Evolutionary conservation across 1,284 basidiomycete species (phyloP).

Genomic region (Naganishia sp.): DNA sequence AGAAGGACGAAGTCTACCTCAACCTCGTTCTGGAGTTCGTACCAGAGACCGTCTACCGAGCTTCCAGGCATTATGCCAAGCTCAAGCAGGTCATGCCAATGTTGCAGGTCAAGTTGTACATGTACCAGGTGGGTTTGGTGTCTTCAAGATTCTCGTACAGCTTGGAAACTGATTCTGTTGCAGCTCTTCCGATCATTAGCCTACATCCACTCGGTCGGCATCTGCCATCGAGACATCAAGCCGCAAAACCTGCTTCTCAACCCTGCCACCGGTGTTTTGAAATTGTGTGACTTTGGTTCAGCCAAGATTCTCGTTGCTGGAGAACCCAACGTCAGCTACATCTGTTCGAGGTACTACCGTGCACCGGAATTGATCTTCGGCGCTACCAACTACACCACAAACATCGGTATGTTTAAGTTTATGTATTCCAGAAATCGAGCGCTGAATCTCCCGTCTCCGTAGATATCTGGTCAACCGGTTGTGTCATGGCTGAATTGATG

Average conservation of each 20-base stretch:
- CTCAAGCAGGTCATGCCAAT: slow-evolving; percentile 99
- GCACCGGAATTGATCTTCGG: slow-evolving; percentile 99
- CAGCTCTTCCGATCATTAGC: slow-evolving; percentile 93
- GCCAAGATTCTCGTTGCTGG: slow-evolving; percentile 97
- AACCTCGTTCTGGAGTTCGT: slow-evolving; percentile 99
- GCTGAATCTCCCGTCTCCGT: slow-evolving; percentile 18
- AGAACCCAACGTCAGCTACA: slow-evolving; percentile 99
- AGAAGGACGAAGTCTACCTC: slow-evolving; percentile 99
- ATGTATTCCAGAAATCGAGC: neutral
- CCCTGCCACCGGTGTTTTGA: slow-evolving; percentile 92
- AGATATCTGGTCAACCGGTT: slow-evolving; percentile 99
- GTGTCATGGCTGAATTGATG: slow-evolving; percentile 99
- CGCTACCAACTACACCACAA: slow-evolving; percentile 99
- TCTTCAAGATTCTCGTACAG: no score
- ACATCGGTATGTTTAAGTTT: slow-evolving; percentile 71
- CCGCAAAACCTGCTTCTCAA: slow-evolving; percentile 98
- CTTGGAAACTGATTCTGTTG: no score
- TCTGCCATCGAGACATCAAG: slow-evolving; percentile 97
- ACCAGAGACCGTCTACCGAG: slow-evolving; percentile 98
- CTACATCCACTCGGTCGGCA: slow-evolving; percentile 97
- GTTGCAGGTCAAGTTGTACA: slow-evolving; percentile 85
- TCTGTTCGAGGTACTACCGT: slow-evolving; percentile 99
- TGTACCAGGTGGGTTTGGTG: slow-evolving; percentile 49
- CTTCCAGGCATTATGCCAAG: slow-evolving; percentile 97
- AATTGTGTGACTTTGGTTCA: slow-evolving; percentile 98